These are phyloP conservation scores for Kingdonia uniflora DNA, from an alignment of 164 flowering plant genomes.

Conservation along the genomic window DNA sequence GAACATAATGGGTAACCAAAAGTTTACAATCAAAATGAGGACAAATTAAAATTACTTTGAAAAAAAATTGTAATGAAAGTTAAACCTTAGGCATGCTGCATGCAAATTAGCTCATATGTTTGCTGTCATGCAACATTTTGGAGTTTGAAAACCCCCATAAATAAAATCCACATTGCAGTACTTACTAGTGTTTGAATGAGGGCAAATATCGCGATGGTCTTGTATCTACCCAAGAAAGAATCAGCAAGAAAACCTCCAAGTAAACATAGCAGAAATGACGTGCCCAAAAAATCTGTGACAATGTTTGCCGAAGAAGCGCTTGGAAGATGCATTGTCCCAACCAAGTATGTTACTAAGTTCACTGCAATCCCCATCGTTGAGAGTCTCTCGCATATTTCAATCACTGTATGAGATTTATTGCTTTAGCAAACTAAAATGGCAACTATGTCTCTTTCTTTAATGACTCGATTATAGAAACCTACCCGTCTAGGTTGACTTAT, in stretches of 20 bases:
- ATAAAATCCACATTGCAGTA: background rate
- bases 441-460: no score
- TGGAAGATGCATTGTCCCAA: slow-evolving; percentile 71
- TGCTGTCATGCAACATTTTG: no score
- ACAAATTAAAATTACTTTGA: no score
- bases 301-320: slow-evolving; percentile 74
- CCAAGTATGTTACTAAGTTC: slow-evolving; percentile 80
- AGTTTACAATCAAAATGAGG: no score
- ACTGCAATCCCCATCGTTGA: slow-evolving; percentile 95
- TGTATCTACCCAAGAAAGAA: slow-evolving; percentile 73
- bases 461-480: no score
- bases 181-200: slow-evolving; percentile 44
- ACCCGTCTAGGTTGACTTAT: no score
- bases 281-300: slow-evolving; percentile 86
- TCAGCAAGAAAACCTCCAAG: slow-evolving; percentile 94
- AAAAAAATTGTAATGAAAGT: no score
- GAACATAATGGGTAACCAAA: no score
- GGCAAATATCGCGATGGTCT: slow-evolving; percentile 62
- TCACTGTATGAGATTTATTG: slow-evolving; percentile 22
- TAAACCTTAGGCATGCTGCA: no score
- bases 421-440: no score
- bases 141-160: no score
- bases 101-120: no score
- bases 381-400: slow-evolving; percentile 78
- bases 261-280: slow-evolving; percentile 66